A percentile compares a stretch with the other conserved stretches of the same genome.
These are phyloP conservation scores for Chaetomium olivaceum DNA, from an alignment of 2,329 filamentous ascomycete genomes.

Conservation along the genomic window DNA sequence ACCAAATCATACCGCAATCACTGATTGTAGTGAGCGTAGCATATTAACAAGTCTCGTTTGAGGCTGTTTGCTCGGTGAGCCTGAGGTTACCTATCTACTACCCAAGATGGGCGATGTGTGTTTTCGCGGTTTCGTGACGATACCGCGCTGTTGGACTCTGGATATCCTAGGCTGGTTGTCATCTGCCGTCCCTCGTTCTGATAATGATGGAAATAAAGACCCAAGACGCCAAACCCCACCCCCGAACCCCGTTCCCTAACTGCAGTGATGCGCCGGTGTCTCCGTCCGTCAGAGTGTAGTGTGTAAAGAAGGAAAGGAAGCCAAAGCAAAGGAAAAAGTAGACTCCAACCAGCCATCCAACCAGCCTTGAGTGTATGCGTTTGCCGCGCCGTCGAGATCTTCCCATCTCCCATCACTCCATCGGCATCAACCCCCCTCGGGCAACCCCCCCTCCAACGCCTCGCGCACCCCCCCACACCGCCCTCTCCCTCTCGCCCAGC, in stretches of 20 bases:
- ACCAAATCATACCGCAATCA: too few species aligned
- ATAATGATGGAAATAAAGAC: background rate
- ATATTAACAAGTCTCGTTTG: background rate
- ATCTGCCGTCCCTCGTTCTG: background rate
- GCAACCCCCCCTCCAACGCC: too few species aligned
- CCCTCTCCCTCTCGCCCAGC: too few species aligned
- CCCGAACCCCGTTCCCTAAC: background rate
- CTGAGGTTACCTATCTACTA: background rate
- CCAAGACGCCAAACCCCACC: constrained; percentile 3
- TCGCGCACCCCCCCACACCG: too few species aligned
- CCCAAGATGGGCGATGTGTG: background rate
- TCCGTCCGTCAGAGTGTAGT: background rate
- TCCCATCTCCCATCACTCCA: background rate
- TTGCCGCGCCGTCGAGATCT: background rate
- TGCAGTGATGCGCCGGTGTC: constrained; percentile 3
- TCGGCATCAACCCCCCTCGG: too few species aligned
- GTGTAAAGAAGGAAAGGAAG: background rate
- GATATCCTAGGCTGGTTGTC: background rate
- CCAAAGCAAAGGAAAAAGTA: background rate
- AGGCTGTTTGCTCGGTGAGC: background rate
- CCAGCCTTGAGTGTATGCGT: background rate
- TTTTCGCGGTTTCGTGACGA: background rate
- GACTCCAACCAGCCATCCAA: background rate
- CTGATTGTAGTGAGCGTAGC: too few species aligned
- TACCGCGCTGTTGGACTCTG: background rate